phyloP scores from a whole-genome alignment of 1,284 basidiomycete species.

The Ganoderma lingzhi region DNA sequence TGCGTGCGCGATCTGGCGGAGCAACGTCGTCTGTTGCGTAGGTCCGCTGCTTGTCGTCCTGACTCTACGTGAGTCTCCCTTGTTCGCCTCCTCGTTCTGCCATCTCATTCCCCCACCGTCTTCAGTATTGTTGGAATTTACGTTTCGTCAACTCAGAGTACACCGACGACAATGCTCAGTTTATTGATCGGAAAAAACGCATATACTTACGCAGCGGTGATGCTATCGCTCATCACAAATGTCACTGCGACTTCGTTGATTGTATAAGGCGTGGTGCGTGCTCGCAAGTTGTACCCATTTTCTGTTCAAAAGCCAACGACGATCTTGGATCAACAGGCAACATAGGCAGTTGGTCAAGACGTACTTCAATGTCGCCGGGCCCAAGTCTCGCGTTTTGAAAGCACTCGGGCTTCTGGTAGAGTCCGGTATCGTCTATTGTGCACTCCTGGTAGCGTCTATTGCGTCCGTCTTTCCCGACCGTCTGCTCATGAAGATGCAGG shows the following conservation, averaged over 20 bases:
- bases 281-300: not conserved
- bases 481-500: not conserved
- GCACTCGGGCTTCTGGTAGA: not conserved
- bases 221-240: slow-evolving; percentile 9
- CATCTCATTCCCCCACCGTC: not conserved
- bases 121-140: not conserved
- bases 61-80: not conserved
- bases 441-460: not conserved
- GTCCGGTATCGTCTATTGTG: not conserved
- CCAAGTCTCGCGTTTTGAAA: slow-evolving; percentile 1
- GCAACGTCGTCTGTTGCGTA: not conserved
- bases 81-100: not conserved
- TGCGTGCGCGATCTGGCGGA: not conserved
- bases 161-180: not conserved
- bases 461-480: not conserved
- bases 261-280: slow-evolving; percentile 9
- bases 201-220: not conserved
- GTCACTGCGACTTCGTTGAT: slow-evolving; percentile 5
- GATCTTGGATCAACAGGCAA: not conserved
- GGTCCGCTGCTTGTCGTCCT: not conserved
- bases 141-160: not conserved
- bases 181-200: not conserved
- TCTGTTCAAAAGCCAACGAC: not conserved
- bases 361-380: not conserved
- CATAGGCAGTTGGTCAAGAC: slow-evolving; percentile 1